A percentile compares a stretch with the other conserved stretches of the same genome.
Conservation (phyloP, 1,284 basidiomycete genomes). For the Heterobasidion parviporum region DNA sequence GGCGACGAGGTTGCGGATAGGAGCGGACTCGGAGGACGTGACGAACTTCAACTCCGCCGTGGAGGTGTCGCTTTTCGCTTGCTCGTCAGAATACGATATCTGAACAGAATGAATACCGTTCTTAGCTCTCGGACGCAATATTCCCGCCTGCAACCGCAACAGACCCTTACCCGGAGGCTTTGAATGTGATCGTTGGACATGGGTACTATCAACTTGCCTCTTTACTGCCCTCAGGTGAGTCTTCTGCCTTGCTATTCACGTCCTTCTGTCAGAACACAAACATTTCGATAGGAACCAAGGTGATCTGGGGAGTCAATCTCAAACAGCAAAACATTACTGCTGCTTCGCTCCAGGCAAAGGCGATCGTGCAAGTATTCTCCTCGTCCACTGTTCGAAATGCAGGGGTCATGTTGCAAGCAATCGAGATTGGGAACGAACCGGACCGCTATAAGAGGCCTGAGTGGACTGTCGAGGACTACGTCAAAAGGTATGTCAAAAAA, state of each 20-base stretch:
- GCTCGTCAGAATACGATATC: too few relatives aligned
- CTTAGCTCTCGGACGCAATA: slow-evolving; percentile 29
- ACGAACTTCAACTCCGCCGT: slow-evolving; percentile 42
- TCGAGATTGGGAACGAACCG: slow-evolving; percentile 41
- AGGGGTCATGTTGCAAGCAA: slow-evolving; percentile 27
- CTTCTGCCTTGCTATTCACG: not conserved
- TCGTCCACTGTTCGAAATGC: slow-evolving; percentile 31
- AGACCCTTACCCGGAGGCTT: slow-evolving; percentile 58
- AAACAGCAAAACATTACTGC: slow-evolving; percentile 48
- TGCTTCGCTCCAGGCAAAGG: slow-evolving; percentile 45
- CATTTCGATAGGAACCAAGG: slow-evolving; percentile 36
- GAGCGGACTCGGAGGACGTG: slow-evolving; percentile 56
- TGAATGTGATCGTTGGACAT: slow-evolving; percentile 45
- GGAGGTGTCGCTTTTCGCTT: slow-evolving; percentile 21
- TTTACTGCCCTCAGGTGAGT: slow-evolving; percentile 42
- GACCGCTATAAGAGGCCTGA: slow-evolving; percentile 42
- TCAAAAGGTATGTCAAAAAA: slow-evolving; percentile 34
- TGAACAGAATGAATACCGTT: not conserved
- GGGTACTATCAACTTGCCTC: slow-evolving; percentile 48
- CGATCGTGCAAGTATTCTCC: slow-evolving; percentile 46
- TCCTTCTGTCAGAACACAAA: too few relatives aligned
- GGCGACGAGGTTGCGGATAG: slow-evolving; percentile 54
- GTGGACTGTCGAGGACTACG: slow-evolving; percentile 40
- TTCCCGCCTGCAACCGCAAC: slow-evolving; percentile 41
- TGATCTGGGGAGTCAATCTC: slow-evolving; percentile 66